Evolutionary conservation across 306 rosid genomes (phyloP), one percentile per base, ranked within the genome.

Genomic region (Crataegus laevigata): DNA sequence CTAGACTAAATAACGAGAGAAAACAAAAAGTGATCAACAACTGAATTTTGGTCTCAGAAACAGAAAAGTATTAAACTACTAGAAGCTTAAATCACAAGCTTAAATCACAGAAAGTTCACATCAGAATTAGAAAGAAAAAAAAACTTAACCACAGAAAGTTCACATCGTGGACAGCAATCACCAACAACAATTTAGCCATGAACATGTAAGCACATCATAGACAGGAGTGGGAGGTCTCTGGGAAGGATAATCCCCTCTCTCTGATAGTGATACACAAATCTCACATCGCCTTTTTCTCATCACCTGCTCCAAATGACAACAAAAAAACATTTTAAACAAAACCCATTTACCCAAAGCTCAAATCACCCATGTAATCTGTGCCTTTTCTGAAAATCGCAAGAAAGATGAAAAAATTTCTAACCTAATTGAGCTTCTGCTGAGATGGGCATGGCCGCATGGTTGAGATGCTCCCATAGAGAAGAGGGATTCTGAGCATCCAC

Each of bases 211-310:
- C 36, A 32, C 36, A 32, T 32, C 36, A 4, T 32, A 68, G 17
- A 94, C 83, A 60, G 99, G 96, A 74, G 97, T 94, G 36, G 96
- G 96, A 9, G 96, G 99, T 74, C 96, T 87, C 55, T 85, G 88
- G 3, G 96, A 85, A 50, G 85, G 80, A 70, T 90, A 94, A 62
- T 92, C 97, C 2, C 80, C 97, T 1, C 18, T 87, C 64, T 89
- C 64, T 89, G 99, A 84, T 12, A 89, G 84, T 73, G 99, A 89
- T 63, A 96, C 96, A 86, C 73, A 79, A 38, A 91, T 77, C 80
- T 86, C 86, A 84, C 58, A 47, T 75, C 76, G 54, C 85, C 72
- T 92, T 83, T 84, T 90, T 86, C 76, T 84, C 19, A 4, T 25
- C 36, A 75, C 85, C 94, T 93, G 77, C 18, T 25, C 30, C 57